Evolutionary conservation across 2,329 filamentous ascomycete genomes (phyloP).

Genomic region (Sordariomycetes sp.): DNA sequence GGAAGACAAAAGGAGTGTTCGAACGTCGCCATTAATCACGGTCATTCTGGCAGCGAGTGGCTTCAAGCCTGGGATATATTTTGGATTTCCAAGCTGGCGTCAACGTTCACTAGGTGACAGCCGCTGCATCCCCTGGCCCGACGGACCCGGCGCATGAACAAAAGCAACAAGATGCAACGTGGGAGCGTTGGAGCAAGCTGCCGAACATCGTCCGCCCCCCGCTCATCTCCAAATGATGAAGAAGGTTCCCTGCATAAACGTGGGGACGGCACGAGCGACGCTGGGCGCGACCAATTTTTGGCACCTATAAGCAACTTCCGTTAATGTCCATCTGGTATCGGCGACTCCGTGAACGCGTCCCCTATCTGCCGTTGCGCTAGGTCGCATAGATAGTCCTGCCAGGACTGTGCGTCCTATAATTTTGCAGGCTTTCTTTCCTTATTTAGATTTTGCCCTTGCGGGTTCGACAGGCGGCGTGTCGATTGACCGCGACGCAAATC

Average conservation of each 20-base stretch:
- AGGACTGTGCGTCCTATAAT: background rate
- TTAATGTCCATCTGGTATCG: background rate
- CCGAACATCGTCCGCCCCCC: background rate
- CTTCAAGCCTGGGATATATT: too few relatives aligned
- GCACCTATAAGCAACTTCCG: background rate
- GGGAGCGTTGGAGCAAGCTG: background rate
- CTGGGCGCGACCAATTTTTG: background rate
- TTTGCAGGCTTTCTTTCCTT: background rate
- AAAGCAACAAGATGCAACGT: background rate
- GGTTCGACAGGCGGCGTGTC: background rate
- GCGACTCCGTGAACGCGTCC: background rate
- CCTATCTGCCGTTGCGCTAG: background rate
- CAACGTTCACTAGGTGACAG: background rate
- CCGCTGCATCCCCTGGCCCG: background rate
- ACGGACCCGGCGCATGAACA: background rate
- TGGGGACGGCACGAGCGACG: background rate
- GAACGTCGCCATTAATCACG: too few relatives aligned
- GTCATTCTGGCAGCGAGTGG: too few relatives aligned
- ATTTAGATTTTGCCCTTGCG: background rate
- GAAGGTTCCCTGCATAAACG: background rate
- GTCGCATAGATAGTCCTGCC: background rate
- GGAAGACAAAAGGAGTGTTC: too few relatives aligned
- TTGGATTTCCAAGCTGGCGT: too few relatives aligned
- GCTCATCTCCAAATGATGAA: background rate
- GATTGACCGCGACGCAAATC: background rate